These are phyloP conservation scores for Endoconidiophora polonica DNA, from an alignment of 2,329 filamentous ascomycete genomes.

Conservation along the genomic window DNA sequence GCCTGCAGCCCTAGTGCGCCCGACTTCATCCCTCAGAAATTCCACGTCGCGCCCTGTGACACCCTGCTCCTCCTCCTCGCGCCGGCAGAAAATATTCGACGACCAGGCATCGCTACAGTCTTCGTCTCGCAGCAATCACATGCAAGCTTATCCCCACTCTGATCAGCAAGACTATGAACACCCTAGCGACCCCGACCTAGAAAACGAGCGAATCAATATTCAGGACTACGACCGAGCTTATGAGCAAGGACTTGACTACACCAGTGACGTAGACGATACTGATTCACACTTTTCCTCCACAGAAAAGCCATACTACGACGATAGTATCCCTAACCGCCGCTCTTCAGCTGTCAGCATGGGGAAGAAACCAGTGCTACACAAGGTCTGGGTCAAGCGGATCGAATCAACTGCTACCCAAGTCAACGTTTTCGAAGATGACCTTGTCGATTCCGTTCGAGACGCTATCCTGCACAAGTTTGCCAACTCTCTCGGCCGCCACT, in stretches of 20 bases:
- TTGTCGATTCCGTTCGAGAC: constrained; percentile 89
- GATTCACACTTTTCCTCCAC: no score
- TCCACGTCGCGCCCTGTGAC: no score
- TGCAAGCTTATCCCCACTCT: no score
- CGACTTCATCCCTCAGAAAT: no score
- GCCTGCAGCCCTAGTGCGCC: no score
- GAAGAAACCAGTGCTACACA: constrained; percentile 42
- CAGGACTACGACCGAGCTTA: constrained; percentile 15
- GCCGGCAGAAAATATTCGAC: no score
- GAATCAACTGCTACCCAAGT: constrained; percentile 76
- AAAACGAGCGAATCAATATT: background rate
- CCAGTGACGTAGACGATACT: no score
- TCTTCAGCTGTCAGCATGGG: constrained; percentile 22
- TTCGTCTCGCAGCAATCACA: no score
- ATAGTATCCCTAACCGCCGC: constrained; percentile 23
- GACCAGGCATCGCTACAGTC: no score
- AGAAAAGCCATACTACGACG: constrained; percentile 27
- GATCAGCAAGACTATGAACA: no score
- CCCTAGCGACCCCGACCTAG: background rate
- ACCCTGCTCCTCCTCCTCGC: no score
- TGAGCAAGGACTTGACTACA: constrained; percentile 16
- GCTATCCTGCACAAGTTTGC: constrained; percentile 84
- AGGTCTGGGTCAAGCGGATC: constrained; percentile 88
- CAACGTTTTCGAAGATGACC: constrained; percentile 67
- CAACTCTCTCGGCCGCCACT: constrained; percentile 76